These are phyloP conservation scores for Pseudogymnoascus sp. DNA, from an alignment of 2,329 filamentous ascomycete species.

Conservation along the genomic window DNA sequence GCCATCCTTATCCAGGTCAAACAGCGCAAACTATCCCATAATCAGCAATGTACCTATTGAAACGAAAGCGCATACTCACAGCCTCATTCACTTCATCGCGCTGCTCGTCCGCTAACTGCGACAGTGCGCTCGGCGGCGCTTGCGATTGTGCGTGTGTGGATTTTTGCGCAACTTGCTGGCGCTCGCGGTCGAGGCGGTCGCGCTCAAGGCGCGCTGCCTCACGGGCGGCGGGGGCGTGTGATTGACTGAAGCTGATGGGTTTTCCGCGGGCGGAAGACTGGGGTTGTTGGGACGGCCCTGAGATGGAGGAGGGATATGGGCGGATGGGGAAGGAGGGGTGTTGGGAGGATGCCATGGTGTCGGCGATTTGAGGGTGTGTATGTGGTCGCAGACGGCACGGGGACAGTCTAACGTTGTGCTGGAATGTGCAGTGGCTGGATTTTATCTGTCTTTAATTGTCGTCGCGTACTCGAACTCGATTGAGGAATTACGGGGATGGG, in stretches of 20 bases:
- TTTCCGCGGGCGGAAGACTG: constrained; percentile 42
- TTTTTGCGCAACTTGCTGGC: constrained; percentile 12
- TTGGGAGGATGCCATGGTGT: constrained; percentile 36
- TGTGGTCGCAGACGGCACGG: neutral
- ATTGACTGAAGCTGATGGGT: constrained; percentile 24
- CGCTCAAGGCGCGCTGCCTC: constrained; percentile 34
- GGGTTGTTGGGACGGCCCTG: constrained; percentile 33
- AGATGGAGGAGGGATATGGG: constrained; percentile 31
- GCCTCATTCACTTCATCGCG: constrained; percentile 90
- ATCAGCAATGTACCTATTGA: neutral
- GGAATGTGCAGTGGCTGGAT: neutral
- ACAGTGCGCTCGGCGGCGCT: constrained; percentile 16
- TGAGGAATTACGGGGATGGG: neutral
- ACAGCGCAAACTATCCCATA: constrained; percentile 69
- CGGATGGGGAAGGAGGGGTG: constrained; percentile 44
- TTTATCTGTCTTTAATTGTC: neutral
- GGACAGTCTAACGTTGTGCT: neutral
- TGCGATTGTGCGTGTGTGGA: constrained; percentile 27
- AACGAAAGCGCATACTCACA: constrained; percentile 43
- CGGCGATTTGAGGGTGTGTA: neutral
- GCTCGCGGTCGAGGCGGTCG: constrained; percentile 28
- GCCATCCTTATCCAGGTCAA: constrained; percentile 92
- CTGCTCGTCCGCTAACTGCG: constrained; percentile 72
- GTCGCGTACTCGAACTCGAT: neutral
- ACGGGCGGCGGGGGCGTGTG: constrained; percentile 17